Evolutionary conservation across 1,284 basidiomycete genomes (phyloP).

Genomic region (Rhodotorula sp.): DNA sequence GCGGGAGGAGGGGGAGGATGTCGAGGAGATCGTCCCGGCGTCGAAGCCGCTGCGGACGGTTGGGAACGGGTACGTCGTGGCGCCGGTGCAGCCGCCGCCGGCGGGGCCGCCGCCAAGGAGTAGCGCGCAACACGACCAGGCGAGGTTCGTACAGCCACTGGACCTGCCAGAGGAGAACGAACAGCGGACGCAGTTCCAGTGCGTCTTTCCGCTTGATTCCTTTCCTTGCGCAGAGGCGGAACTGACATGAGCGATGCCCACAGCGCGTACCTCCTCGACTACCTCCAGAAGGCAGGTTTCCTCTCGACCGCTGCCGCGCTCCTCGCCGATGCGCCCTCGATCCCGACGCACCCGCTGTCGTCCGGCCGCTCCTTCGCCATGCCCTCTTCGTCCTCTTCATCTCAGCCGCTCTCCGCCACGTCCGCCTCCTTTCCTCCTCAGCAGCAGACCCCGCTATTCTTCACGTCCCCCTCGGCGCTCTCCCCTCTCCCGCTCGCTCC

Average conservation of each 20-base stretch:
- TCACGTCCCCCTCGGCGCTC: conserved; percentile 2
- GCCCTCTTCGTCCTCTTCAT: not conserved
- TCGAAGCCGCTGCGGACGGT: not conserved
- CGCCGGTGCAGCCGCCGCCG: conserved; percentile 8
- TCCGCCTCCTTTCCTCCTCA: not conserved
- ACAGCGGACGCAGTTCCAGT: conserved; percentile 26
- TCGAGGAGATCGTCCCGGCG: not conserved
- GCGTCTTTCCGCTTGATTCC: not conserved
- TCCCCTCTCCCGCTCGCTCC: not conserved
- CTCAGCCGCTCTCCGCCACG: not conserved
- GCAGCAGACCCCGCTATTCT: not conserved
- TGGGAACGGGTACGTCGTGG: not conserved
- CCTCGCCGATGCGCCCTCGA: conserved; percentile 34
- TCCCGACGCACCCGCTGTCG: conserved; percentile 13
- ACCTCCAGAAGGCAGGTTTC: conserved; percentile 39
- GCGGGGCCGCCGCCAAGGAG: not conserved
- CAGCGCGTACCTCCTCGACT: conserved; percentile 45
- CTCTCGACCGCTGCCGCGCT: conserved; percentile 39
- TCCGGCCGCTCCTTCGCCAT: conserved; percentile 8
- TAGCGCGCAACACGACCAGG: not conserved
- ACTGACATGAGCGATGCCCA: not conserved
- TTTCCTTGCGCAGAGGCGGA: not conserved
- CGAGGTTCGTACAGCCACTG: too few species aligned
- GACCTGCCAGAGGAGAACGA: not conserved
- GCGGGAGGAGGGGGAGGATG: not conserved